Base-by-base conservation (phyloP, 164 flowering plant species). In the Macadamia tetraphylla region DNA sequence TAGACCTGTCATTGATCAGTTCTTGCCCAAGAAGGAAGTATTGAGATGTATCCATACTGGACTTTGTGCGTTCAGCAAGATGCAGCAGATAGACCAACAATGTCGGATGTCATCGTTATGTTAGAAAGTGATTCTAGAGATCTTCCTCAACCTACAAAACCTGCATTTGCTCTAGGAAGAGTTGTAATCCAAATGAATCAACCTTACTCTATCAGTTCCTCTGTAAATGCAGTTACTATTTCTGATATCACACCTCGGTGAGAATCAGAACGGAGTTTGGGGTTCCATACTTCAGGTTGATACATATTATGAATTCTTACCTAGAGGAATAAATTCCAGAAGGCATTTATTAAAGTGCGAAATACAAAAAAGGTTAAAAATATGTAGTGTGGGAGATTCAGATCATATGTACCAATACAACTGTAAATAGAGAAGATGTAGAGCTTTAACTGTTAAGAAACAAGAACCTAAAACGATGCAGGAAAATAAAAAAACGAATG, bases 61-160 rank as follows among this genome's bases (percentile, higher is more conserved):
- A 1, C 58, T 79, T 40, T 76, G 23, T 74, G 78, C 42, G 76
- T 76, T 51, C 78, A 79, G 56, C 76, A 79, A 48, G 70, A 67
- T 29, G 40, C 51, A 9, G 57, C 31, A 9, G 66, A 57, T 14
- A 69, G 76, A 48, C 80, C 80, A 2, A 77, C 72, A 6, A 79
- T 79, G 82, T 59, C 80, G 11, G 32, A 70, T 0, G 70, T 79
- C 6, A 66, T 65, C 29, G 40, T 64, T 0, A 69, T 74, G 78
- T 72, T 79, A 1, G 67, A 44, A n/a, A 74, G 77, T 56, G 11
- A 5, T 31, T 61, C 71, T 46, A 6, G 74, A 9, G 23, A 64
- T 30, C 70, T 74, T 14, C 75, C 79, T 17, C 23, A 53, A 29
- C 75, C 75, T n/a, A 13, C 31, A 6, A 56, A 43, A 40, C 75